A percentile compares a stretch with the other conserved stretches of the same genome.
Evolutionary conservation across 2,329 filamentous ascomycete species (phyloP).

Genomic region (Aspergillus proliferans): DNA sequence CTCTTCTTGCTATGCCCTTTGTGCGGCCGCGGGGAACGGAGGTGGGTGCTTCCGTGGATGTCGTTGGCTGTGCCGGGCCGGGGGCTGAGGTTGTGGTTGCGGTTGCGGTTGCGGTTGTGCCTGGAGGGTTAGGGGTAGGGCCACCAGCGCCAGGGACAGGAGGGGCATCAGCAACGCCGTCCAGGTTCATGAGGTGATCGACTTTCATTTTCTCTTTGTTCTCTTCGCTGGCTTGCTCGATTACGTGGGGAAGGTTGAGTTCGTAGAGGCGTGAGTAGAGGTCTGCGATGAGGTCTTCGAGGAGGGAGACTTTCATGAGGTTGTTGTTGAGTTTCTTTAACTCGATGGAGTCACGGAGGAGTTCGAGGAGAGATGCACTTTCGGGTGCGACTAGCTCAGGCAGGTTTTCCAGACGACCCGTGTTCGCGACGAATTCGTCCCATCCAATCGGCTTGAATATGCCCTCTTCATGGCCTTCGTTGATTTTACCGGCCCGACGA

Average conservation of each 20-base stretch:
- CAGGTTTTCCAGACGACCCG: constrained; percentile 56
- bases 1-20: constrained; percentile 55
- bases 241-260: constrained; percentile 31
- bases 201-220: constrained; percentile 44
- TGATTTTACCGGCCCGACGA: constrained; percentile 51
- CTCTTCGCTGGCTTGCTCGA: constrained; percentile 39
- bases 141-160: constrained; percentile 5
- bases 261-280: constrained; percentile 62
- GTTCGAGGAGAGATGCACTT: constrained; percentile 48
- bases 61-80: constrained; percentile 10
- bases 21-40: constrained; percentile 35
- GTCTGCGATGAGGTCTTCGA: constrained; percentile 92
- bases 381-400: constrained; percentile 44
- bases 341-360: constrained; percentile 61
- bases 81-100: constrained; percentile 25
- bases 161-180: constrained; percentile 24
- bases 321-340: constrained; percentile 76
- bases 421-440: constrained; percentile 59
- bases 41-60: constrained; percentile 23
- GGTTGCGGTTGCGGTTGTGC: constrained; percentile 15
- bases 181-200: constrained; percentile 40
- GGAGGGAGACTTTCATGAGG: constrained; percentile 74
- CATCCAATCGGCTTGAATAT: constrained; percentile 59
- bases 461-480: constrained; percentile 57
- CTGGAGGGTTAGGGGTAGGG: background rate